These are phyloP conservation scores for Penicillium sp. DNA, from an alignment of 2,329 filamentous ascomycete genomes.

Conservation along the genomic window DNA sequence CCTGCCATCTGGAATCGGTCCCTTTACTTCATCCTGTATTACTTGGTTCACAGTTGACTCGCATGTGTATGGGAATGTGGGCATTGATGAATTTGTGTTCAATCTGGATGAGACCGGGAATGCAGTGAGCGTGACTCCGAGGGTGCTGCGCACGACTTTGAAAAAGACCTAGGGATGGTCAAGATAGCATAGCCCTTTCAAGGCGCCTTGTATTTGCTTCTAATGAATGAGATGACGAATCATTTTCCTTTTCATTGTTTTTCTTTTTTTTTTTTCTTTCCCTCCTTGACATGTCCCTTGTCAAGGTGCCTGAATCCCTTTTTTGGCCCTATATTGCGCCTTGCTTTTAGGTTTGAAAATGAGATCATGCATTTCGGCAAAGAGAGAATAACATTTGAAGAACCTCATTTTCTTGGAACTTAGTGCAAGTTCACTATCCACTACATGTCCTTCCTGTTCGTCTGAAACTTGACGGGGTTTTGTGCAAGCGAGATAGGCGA, in stretches of 20 bases:
- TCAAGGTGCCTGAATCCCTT: background rate
- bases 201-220: background rate
- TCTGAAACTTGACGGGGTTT: too few species aligned
- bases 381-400: background rate
- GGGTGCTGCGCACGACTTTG: constrained; percentile 12
- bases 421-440: too few species aligned
- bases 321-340: background rate
- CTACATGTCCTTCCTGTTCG: too few species aligned
- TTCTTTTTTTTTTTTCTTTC: background rate
- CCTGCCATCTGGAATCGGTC: constrained; percentile 5
- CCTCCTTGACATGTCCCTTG: background rate
- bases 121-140: constrained; percentile 12
- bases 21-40: constrained; percentile 12
- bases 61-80: constrained; percentile 18
- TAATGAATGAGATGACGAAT: background rate
- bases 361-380: background rate
- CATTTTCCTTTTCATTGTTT: background rate
- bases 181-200: background rate
- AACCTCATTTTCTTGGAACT: too few species aligned
- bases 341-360: background rate
- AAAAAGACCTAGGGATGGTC: background rate
- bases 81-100: constrained; percentile 23
- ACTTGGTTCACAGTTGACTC: constrained; percentile 17
- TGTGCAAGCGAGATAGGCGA: too few species aligned
- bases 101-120: constrained; percentile 13